Evolutionary conservation across 2,329 filamentous ascomycete species (phyloP).

Genomic region (Epichloe elymi): DNA sequence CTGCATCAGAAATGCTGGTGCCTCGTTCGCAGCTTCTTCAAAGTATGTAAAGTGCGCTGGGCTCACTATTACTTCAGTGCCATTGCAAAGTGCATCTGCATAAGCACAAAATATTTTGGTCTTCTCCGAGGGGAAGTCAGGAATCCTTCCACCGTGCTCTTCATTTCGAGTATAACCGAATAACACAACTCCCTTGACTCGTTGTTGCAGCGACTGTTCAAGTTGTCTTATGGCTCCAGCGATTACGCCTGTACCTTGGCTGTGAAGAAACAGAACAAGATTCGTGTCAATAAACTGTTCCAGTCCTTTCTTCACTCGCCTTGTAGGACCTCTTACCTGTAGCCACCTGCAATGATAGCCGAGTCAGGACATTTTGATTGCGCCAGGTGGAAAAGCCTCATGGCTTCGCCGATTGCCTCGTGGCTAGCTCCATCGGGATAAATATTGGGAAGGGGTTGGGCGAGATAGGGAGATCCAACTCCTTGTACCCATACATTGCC

Average conservation of each 20-base stretch:
- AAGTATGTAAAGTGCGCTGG: background rate
- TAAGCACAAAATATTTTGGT: background rate
- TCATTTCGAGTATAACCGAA: background rate
- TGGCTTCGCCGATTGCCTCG: background rate
- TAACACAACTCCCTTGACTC: background rate
- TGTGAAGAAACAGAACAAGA: background rate
- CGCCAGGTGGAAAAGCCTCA: background rate
- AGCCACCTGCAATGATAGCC: background rate
- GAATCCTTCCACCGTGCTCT: background rate
- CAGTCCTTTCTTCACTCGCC: too few relatives aligned
- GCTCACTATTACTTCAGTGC: background rate
- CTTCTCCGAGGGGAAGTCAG: background rate
- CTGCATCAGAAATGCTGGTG: background rate
- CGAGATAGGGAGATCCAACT: background rate
- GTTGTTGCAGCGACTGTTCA: background rate
- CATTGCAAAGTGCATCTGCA: background rate
- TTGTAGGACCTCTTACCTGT: background rate
- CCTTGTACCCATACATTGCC: background rate
- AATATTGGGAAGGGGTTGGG: background rate
- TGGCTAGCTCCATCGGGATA: background rate
- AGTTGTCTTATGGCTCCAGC: background rate
- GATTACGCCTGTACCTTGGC: background rate
- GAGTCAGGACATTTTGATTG: background rate
- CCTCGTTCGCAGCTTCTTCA: background rate
- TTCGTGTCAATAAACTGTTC: too few relatives aligned